Conservation (phyloP, 148 eudicot species). For the Dysphania ambrosioides region DNA sequence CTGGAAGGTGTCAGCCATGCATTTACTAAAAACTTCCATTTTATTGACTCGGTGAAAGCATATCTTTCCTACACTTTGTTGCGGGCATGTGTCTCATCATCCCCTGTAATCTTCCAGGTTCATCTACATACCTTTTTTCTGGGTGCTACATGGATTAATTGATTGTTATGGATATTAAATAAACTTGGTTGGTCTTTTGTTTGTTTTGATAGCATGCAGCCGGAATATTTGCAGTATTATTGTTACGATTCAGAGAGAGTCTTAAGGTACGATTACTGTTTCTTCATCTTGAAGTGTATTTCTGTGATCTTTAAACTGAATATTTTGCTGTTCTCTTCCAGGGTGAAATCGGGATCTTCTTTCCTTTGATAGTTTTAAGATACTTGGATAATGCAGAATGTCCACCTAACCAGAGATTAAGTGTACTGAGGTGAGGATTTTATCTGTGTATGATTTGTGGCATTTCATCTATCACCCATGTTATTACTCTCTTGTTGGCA, state of each 20-base stretch:
- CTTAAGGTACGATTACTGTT: conserved; percentile 57
- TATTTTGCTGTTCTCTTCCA: conserved; percentile 31
- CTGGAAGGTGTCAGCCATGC: conserved; percentile 88
- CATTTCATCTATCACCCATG: not conserved
- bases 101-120: conserved; percentile 89
- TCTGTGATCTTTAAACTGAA: conserved; percentile 12
- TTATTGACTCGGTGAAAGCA: conserved; percentile 90
- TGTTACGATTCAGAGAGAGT: conserved; percentile 84
- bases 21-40: conserved; percentile 80
- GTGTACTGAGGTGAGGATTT: conserved; percentile 67
- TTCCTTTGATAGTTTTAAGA: conserved; percentile 84
- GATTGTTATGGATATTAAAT: conserved; percentile 9
- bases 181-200: not conserved
- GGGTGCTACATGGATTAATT: not conserved
- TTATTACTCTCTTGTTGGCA: conserved; percentile 8
- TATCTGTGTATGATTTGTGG: conserved; percentile 11
- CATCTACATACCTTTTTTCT: conserved; percentile 17
- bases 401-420: conserved; percentile 59
- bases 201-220: conserved; percentile 68
- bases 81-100: conserved; percentile 84
- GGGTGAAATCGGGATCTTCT: conserved; percentile 96
- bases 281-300: not conserved
- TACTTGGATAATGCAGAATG: conserved; percentile 73
- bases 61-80: conserved; percentile 84
- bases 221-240: conserved; percentile 80